Evolutionary conservation across 2,329 filamentous ascomycete species (phyloP).

Genomic region (Trichophyton benhamiae): DNA sequence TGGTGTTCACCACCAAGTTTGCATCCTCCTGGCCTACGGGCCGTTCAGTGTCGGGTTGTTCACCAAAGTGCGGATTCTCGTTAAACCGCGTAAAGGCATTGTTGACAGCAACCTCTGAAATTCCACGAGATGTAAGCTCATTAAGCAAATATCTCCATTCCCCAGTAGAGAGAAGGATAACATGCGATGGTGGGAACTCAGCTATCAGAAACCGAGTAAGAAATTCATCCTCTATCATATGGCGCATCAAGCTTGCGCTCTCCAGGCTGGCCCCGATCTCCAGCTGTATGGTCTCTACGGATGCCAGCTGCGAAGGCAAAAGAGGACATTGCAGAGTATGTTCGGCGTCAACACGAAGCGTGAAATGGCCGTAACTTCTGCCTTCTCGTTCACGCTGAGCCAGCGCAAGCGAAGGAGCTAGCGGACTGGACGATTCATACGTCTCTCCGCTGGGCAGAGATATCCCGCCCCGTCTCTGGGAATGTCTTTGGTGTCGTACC

Average conservation of each 20-base stretch:
- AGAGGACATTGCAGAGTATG: slow-evolving; percentile 31
- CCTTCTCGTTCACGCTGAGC: slow-evolving; percentile 31
- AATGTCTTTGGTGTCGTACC: slow-evolving; percentile 21
- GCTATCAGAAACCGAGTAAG: slow-evolving; percentile 32
- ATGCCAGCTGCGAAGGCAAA: slow-evolving; percentile 31
- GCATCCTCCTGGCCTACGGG: slow-evolving; percentile 30
- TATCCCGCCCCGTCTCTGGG: slow-evolving; percentile 12
- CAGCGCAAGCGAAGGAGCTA: slow-evolving; percentile 27
- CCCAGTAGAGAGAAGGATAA: slow-evolving; percentile 21
- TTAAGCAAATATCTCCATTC: slow-evolving; percentile 28
- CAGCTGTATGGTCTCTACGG: slow-evolving; percentile 32
- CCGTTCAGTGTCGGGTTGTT: slow-evolving; percentile 27
- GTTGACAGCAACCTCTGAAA: slow-evolving; percentile 25
- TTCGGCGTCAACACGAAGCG: slow-evolving; percentile 32
- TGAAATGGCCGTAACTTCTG: slow-evolving; percentile 32
- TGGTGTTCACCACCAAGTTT: slow-evolving; percentile 20
- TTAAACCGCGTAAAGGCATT: slow-evolving; percentile 29
- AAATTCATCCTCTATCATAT: slow-evolving; percentile 35
- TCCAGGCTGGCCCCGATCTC: slow-evolving; percentile 27
- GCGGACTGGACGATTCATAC: not conserved
- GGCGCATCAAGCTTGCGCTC: slow-evolving; percentile 31
- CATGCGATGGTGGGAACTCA: slow-evolving; percentile 29
- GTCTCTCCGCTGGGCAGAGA: slow-evolving; percentile 11
- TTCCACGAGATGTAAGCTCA: slow-evolving; percentile 29
- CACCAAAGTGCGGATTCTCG: slow-evolving; percentile 28